These are phyloP conservation scores for Alternaria tenuissima DNA, from an alignment of 2,329 filamentous ascomycete species.

Conservation along the genomic window DNA sequence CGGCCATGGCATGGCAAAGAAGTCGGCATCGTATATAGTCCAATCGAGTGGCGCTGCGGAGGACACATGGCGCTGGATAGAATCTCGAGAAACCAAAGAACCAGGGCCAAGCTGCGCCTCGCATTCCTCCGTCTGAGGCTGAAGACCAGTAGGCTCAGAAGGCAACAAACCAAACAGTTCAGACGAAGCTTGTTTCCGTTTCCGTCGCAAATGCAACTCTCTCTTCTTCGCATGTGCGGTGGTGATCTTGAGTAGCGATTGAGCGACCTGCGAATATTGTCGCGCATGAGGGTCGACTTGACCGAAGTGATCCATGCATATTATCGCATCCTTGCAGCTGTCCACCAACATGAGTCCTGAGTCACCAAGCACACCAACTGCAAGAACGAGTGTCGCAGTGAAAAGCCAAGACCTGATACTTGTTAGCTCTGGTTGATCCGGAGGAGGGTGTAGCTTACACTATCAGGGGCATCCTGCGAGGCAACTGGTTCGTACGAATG, in stretches of 20 bases:
- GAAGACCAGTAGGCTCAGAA: conserved; percentile 8
- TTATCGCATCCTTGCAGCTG: conserved; percentile 33
- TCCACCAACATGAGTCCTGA: conserved; percentile 32
- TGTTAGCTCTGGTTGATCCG: neutral
- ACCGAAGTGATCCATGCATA: conserved; percentile 40
- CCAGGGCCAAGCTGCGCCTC: conserved; percentile 8
- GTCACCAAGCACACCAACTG: conserved; percentile 37
- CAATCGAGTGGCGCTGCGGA: conserved; percentile 31
- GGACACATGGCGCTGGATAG: conserved; percentile 12
- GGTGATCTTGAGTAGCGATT: conserved; percentile 37
- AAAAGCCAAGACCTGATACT: conserved; percentile 40
- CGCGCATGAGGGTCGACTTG: conserved; percentile 40
- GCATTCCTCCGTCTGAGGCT: neutral
- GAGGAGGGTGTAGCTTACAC: conserved; percentile 26
- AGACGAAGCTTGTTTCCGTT: conserved; percentile 41
- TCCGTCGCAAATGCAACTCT: conserved; percentile 31
- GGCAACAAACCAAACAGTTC: conserved; percentile 40
- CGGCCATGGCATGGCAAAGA: conserved; percentile 42
- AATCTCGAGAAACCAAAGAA: conserved; percentile 5
- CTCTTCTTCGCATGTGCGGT: conserved; percentile 35
- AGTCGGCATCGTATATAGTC: conserved; percentile 45
- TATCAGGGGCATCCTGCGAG: conserved; percentile 42
- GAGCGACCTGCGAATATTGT: conserved; percentile 40
- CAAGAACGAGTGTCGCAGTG: conserved; percentile 40
- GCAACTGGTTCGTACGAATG: conserved; percentile 30